Evolutionary conservation across 306 rosid species (phyloP).

Genomic region (Vachellia pachyceras): DNA sequence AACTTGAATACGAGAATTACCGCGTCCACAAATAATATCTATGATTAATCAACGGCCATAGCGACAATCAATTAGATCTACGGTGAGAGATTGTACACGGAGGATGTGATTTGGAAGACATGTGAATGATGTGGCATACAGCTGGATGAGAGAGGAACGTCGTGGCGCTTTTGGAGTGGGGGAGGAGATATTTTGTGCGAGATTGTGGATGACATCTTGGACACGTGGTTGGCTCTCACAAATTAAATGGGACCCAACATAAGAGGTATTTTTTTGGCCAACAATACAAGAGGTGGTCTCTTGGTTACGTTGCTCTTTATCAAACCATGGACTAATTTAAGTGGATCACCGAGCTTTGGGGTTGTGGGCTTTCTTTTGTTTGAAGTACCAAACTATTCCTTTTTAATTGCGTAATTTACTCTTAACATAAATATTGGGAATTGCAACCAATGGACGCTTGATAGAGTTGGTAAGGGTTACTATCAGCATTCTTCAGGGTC

Average conservation of each 20-base stretch:
- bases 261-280: too few relatives aligned
- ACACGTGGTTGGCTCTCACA: slow-evolving; percentile 36
- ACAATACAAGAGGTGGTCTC: slow-evolving; percentile 42
- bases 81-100: slow-evolving; percentile 45
- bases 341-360: slow-evolving; percentile 10
- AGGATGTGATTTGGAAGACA: not conserved
- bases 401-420: too few relatives aligned
- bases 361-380: too few relatives aligned
- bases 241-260: slow-evolving; percentile 38
- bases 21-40: slow-evolving; percentile 59
- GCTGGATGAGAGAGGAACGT: slow-evolving; percentile 3
- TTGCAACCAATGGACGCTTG: too few relatives aligned
- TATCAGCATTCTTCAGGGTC: too few relatives aligned
- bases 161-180: slow-evolving; percentile 70
- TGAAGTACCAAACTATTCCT: too few relatives aligned
- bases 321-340: not conserved
- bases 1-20: slow-evolving; percentile 46
- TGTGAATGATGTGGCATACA: slow-evolving; percentile 55
- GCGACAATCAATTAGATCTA: not conserved
- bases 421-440: too few relatives aligned
- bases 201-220: slow-evolving; percentile 39
- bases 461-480: too few relatives aligned
- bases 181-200: slow-evolving; percentile 42
- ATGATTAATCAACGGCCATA: slow-evolving; percentile 42
- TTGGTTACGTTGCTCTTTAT: slow-evolving; percentile 48